A percentile compares a stretch with the other conserved stretches of the same genome.
Conservation (phyloP, 441 rosid species). For the Populus hybrid region DNA sequence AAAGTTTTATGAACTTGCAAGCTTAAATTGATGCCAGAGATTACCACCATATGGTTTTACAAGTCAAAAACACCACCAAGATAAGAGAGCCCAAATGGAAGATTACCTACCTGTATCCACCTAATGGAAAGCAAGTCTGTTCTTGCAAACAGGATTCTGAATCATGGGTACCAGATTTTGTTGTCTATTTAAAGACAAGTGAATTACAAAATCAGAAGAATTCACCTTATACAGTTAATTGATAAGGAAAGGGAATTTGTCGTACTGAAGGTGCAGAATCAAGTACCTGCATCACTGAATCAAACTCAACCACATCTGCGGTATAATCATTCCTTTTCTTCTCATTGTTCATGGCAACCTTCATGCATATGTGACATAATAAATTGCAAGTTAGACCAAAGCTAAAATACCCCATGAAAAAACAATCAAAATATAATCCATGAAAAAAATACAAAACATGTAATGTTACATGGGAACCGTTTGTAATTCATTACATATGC, state of each 20-base stretch:
- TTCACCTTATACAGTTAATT: background rate
- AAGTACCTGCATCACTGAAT: conserved; percentile 95
- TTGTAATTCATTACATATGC: background rate
- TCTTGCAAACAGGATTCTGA: conserved; percentile 87
- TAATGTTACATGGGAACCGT: background rate
- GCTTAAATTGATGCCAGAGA: background rate
- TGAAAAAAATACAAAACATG: background rate
- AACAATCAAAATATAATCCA: background rate
- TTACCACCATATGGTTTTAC: background rate
- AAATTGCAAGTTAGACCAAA: conserved; percentile 8
- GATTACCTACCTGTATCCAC: conserved; percentile 87
- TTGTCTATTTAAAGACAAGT: conserved; percentile 54
- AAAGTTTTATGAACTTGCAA: background rate
- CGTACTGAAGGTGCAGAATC: conserved; percentile 23
- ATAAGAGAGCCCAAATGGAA: conserved; percentile 8
- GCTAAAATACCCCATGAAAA: conserved; percentile 2
- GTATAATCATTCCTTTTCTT: conserved; percentile 52
- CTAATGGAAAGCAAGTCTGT: conserved; percentile 90
- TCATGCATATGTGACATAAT: conserved; percentile 19
- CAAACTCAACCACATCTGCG: conserved; percentile 77
- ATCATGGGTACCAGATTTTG: conserved; percentile 83
- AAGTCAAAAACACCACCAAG: background rate
- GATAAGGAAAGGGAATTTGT: background rate
- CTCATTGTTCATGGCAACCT: conserved; percentile 66
- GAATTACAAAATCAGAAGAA: conserved; percentile 19